Base-by-base conservation (phyloP, 176 grass and related monocot genomes). In the Dactylis glomerata region DNA sequence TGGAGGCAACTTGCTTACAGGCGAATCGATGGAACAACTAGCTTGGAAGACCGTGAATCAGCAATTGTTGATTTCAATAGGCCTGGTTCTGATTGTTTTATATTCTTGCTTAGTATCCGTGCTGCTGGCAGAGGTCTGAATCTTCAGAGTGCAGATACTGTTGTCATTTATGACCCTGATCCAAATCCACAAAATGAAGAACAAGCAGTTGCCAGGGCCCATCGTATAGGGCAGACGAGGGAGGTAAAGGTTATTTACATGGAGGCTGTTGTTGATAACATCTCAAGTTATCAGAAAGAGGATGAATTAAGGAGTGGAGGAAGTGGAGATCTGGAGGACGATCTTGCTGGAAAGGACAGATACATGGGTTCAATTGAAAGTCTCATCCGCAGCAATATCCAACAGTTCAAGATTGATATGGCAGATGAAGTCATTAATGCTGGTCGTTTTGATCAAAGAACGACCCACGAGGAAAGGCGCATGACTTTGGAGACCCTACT, bases 231-330 rank as follows among this genome's bases (percentile, higher is more conserved):
- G 68, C 97, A 99, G 83, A 91, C 87, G 62, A 92, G 97, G 86
- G 97, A 99, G 88, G 97, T 99, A 78, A 99, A 99, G 75, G 97
- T 99, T 76, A 99, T 99, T 87, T 99, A 99, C 84, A 89, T 99
- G 88, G 93, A 96, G 75, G 93, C 93, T 69, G 97, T 99, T 77
- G 93, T 99, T 44, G 93, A 99, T 78, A 99, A 99, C 77, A 94
- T 92, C 66, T 88, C 97, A 34, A 99, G 97, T 86, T 99, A 89
- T 78, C 97, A 94, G 49, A 99, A 96, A 88, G 97, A 99, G 90
- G 97, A 99, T 91, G 97, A 99, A 56, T 92, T 94, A 65, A 96
- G 97, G 83, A 92, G 83, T 79, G 97, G 91, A 67, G 92, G 88
- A 45, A 85, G 86, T 67, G 97, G 75, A 64, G 89, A 95, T 79